Evolutionary conservation across 2,329 filamentous ascomycete species (phyloP), one percentile per base, ranked within the genome.

Genomic region (Apiospora sp.): DNA sequence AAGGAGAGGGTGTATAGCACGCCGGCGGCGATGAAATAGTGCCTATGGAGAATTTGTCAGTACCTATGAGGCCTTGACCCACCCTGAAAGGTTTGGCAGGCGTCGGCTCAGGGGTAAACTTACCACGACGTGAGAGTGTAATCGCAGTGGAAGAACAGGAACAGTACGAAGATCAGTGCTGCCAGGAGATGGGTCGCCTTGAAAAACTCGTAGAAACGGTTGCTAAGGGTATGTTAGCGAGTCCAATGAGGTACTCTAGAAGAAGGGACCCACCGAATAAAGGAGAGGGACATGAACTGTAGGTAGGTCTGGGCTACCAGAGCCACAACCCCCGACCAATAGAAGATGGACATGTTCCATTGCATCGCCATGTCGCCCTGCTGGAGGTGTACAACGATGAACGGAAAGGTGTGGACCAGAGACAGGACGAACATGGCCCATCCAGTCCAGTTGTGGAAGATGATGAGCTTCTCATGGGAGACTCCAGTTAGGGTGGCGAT

Each of bases 71-170:
- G 19, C 19, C 22, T 2, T 1, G 19, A 48, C 19, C 19, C 19
- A 48, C 19, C 19, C 19, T n/a, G 19, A 48, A 48, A 48, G 5
- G 19, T 19, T 48, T n/a, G 46, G 41, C 41, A 37, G 68, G 13
- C 41, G 14, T 19, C 43, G 3, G 73, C 77, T 49, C 77, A 86
- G 30, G 58, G 22, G 58, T 41, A 24, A n/a, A 64, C 58, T 12
- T 64, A 64, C 86, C 87, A 90, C 2, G 88, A 89, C 1, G 86
- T 84, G 16, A 91, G 81, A 0, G 81, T 84, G 78, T 85, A 87
- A 77, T 88, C 85, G 77, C 89, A 91, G 79, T 91, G 89, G 70
- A 90, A 83, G 80, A 91, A 91, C 79, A 91, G 87, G 76, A 90
- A 89, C 12, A 91, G 69, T 24, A 90, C 80, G 75, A 91, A 91